These are phyloP conservation scores for Pyrus communis DNA, from an alignment of 306 rosid genomes.

Conservation along the genomic window DNA sequence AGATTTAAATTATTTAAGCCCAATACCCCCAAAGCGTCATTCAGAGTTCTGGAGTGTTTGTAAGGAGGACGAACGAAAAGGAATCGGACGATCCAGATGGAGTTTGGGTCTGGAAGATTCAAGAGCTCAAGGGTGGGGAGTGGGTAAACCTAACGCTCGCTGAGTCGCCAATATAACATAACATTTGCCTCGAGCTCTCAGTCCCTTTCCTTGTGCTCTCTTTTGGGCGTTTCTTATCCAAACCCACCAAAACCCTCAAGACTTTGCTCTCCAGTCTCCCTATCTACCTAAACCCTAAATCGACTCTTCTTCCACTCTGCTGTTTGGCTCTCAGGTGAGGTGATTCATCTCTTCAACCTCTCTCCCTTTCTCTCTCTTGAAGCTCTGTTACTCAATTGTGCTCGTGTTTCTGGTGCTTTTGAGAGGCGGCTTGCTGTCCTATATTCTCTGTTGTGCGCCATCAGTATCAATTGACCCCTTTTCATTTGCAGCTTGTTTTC, in stretches of 20 bases:
- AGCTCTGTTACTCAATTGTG: background rate
- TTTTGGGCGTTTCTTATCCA: no score
- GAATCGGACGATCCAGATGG: slow-evolving; percentile 18
- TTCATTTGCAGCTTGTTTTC: background rate
- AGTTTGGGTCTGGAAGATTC: slow-evolving; percentile 17
- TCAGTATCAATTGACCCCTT: background rate
- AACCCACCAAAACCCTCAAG: no score
- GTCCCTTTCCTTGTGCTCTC: no score
- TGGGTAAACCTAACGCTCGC: no score
- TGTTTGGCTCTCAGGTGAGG: slow-evolving; percentile 11
- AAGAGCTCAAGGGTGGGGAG: background rate
- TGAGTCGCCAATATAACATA: background rate
- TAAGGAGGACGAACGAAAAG: no score
- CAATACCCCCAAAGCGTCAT: no score
- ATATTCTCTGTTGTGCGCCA: no score
- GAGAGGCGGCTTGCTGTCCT: background rate
- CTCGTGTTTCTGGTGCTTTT: background rate
- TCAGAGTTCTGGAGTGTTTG: no score
- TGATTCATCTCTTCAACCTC: background rate
- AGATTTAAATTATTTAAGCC: no score
- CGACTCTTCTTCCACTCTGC: slow-evolving; percentile 1
- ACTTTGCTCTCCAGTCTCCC: no score
- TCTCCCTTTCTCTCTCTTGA: background rate
- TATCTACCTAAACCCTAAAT: slow-evolving; percentile 10
- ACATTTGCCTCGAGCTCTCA: no score